Evolutionary conservation across 768 basidiomycete species (phyloP).

Genomic region (Lanmaoa rubissima): DNA sequence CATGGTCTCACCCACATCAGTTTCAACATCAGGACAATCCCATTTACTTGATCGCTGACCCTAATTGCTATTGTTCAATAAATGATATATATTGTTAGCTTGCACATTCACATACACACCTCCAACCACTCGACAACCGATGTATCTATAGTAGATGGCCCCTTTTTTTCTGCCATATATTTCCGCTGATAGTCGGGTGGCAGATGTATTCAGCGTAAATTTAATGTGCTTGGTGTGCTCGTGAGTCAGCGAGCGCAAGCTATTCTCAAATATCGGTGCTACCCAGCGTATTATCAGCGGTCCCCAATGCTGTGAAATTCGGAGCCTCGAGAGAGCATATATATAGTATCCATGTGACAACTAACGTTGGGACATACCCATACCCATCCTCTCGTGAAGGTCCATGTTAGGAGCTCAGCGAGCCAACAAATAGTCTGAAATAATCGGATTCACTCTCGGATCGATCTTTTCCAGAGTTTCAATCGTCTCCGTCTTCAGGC

Average conservation of each 20-base stretch:
- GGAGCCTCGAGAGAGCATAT: background rate
- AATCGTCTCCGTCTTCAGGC: slow-evolving; percentile 28
- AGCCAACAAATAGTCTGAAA: slow-evolving; percentile 24
- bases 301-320: background rate
- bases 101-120: slow-evolving; percentile 4
- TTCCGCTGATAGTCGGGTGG: slow-evolving; percentile 3
- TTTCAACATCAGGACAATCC: background rate
- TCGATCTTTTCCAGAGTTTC: slow-evolving; percentile 27
- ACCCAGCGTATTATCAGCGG: background rate
- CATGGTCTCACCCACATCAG: background rate
- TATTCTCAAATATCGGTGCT: no score
- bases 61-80: slow-evolving; percentile 13
- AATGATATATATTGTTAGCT: slow-evolving; percentile 5
- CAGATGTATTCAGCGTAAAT: slow-evolving; percentile 4
- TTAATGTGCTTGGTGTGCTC: background rate
- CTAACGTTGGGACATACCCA: background rate
- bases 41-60: slow-evolving; percentile 14
- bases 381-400: background rate
- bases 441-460: slow-evolving; percentile 26
- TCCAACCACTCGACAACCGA: slow-evolving; percentile 4
- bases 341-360: background rate
- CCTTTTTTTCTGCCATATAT: background rate
- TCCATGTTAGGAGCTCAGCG: slow-evolving; percentile 3
- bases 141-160: slow-evolving; percentile 29
- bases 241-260: no score